These are phyloP conservation scores for Backusella luteola DNA, from an alignment of 192 early-diverging fungal species.

Conservation along the genomic window DNA sequence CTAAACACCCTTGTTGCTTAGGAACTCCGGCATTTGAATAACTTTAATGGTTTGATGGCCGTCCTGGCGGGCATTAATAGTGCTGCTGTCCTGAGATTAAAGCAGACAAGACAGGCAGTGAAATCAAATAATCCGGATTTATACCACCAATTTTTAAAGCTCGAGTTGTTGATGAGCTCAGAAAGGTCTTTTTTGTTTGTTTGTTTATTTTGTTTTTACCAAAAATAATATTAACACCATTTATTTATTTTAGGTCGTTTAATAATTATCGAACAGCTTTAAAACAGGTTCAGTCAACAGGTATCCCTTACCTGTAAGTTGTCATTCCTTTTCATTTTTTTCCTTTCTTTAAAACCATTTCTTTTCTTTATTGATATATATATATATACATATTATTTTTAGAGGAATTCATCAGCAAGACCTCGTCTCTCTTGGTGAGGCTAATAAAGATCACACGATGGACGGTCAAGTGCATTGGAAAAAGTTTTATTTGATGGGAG, in stretches of 20 bases:
- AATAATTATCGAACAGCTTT: slow-evolving; percentile 62
- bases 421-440: slow-evolving; percentile 70
- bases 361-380: neutral
- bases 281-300: slow-evolving; percentile 52
- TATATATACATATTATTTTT: neutral
- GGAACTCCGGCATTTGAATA: slow-evolving; percentile 61
- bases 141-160: slow-evolving; percentile 50
- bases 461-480: slow-evolving; percentile 71
- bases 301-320: slow-evolving; percentile 76
- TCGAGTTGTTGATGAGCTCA: slow-evolving; percentile 71
- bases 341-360: neutral
- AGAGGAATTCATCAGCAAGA: slow-evolving; percentile 63
- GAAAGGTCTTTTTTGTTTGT: slow-evolving; percentile 33
- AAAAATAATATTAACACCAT: neutral
- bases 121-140: slow-evolving; percentile 40
- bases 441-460: slow-evolving; percentile 58
- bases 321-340: neutral
- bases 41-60: slow-evolving; percentile 79
- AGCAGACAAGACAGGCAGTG: slow-evolving; percentile 57
- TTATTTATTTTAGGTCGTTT: slow-evolving; percentile 48
- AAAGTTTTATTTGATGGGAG: slow-evolving; percentile 66
- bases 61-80: slow-evolving; percentile 69
- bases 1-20: slow-evolving; percentile 12
- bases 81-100: slow-evolving; percentile 58
- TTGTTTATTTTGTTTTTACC: neutral